A percentile compares a stretch with the other conserved stretches of the same genome.
phyloP scores from a whole-genome alignment of 2,329 filamentous ascomycete species.

The Mollisiaceae sp. region DNA sequence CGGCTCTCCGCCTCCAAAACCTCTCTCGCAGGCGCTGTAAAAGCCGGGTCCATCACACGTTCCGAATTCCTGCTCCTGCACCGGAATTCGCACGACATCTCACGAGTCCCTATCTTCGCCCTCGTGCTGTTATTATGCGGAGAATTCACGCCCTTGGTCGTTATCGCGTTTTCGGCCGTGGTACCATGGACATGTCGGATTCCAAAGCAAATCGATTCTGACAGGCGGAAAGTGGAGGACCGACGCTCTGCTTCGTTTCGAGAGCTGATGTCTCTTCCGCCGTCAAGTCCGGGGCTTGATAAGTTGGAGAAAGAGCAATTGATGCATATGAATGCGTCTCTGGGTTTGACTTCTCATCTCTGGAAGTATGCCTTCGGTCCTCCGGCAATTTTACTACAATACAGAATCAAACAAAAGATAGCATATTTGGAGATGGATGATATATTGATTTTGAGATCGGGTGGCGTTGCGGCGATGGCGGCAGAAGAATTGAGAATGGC shows the following conservation, averaged over 20 bases:
- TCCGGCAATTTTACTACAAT: slow-evolving; percentile 58
- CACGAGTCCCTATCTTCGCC: slow-evolving; percentile 79
- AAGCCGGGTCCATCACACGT: slow-evolving; percentile 56
- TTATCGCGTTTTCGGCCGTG: slow-evolving; percentile 70
- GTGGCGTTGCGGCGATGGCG: slow-evolving; percentile 63
- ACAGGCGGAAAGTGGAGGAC: slow-evolving; percentile 59
- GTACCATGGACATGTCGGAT: slow-evolving; percentile 86
- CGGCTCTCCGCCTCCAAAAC: slow-evolving; percentile 48
- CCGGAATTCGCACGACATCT: slow-evolving; percentile 73
- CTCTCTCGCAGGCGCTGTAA: slow-evolving; percentile 42
- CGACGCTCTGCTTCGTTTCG: slow-evolving; percentile 57
- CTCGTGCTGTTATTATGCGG: slow-evolving; percentile 79
- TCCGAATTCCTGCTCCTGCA: slow-evolving; percentile 72
- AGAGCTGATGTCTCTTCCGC: slow-evolving; percentile 40
- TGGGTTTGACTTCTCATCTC: slow-evolving; percentile 47
- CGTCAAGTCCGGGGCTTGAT: slow-evolving; percentile 26
- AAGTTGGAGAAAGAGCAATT: slow-evolving; percentile 47
- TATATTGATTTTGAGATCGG: slow-evolving; percentile 65
- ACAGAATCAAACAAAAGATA: slow-evolving; percentile 58
- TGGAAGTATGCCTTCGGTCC: slow-evolving; percentile 51
- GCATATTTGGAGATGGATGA: slow-evolving; percentile 75
- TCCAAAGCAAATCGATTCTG: slow-evolving; percentile 70
- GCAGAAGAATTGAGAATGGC: slow-evolving; percentile 71
- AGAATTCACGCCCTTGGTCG: slow-evolving; percentile 83
- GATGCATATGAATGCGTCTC: slow-evolving; percentile 47